Evolutionary conservation across 2,329 filamentous ascomycete genomes (phyloP).

Genomic region (Fusarium paranaense): DNA sequence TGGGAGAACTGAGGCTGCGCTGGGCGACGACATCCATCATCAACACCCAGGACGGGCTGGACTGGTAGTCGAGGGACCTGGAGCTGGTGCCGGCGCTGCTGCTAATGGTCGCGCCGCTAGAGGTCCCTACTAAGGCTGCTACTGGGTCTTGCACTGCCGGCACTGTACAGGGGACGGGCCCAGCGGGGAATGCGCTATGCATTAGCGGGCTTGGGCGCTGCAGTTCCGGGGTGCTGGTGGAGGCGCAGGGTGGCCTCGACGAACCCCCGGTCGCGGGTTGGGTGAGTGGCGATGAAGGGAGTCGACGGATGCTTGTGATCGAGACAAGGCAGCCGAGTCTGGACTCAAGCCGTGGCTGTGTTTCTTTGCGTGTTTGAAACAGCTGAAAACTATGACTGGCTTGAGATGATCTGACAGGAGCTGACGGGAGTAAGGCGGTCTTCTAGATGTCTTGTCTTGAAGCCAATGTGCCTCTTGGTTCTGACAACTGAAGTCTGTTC

Average conservation of each 20-base stretch:
- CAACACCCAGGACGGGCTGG: slow-evolving; percentile 17
- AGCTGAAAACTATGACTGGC: background rate
- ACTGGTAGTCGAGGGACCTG: slow-evolving; percentile 14
- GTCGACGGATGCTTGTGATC: slow-evolving; percentile 7
- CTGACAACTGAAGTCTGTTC: background rate
- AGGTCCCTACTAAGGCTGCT: slow-evolving; percentile 6
- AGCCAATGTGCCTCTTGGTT: slow-evolving; percentile 17
- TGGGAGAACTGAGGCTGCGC: slow-evolving; percentile 42
- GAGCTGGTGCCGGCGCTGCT: background rate
- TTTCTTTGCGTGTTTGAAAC: background rate
- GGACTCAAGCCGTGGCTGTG: slow-evolving; percentile 33
- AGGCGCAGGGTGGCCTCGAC: slow-evolving; percentile 24
- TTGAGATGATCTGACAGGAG: background rate
- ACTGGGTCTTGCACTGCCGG: slow-evolving; percentile 22
- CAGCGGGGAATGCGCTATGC: slow-evolving; percentile 39
- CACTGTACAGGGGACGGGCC: slow-evolving; percentile 35
- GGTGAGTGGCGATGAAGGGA: slow-evolving; percentile 15
- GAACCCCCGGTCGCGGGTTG: slow-evolving; percentile 7
- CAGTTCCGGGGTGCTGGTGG: slow-evolving; percentile 18
- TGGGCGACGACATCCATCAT: slow-evolving; percentile 43
- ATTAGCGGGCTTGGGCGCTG: slow-evolving; percentile 34
- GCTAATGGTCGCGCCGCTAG: background rate
- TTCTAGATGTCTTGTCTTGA: slow-evolving; percentile 3
- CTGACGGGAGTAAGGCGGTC: background rate
- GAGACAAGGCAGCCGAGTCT: slow-evolving; percentile 22